These are phyloP conservation scores for Diaporthe sp. DNA, from an alignment of 2,329 filamentous ascomycete species.

Conservation along the genomic window DNA sequence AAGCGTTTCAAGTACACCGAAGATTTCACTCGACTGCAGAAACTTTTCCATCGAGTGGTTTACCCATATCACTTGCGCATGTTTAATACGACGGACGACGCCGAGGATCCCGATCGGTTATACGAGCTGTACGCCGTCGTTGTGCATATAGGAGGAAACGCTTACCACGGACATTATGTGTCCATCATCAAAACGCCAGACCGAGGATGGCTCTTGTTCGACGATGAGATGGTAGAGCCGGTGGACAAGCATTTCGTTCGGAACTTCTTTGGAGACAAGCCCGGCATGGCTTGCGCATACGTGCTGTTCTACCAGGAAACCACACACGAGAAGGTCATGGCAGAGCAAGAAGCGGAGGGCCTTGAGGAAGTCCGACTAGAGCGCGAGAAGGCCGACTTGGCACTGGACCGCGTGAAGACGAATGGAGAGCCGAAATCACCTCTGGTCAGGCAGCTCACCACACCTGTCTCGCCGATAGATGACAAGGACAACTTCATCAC, in stretches of 20 bases:
- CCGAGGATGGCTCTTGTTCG: slow-evolving; percentile 94
- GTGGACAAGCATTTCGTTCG: slow-evolving; percentile 96
- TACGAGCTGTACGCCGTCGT: slow-evolving; percentile 98
- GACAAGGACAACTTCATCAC: slow-evolving; percentile 68
- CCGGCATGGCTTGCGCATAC: slow-evolving; percentile 93
- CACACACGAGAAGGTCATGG: slow-evolving; percentile 74
- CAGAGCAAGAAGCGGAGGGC: slow-evolving; percentile 88
- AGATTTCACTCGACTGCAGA: slow-evolving; percentile 92
- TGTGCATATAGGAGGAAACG: slow-evolving; percentile 95
- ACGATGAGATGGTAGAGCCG: slow-evolving; percentile 98
- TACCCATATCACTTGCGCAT: slow-evolving; percentile 97
- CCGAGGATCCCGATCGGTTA: slow-evolving; percentile 90
- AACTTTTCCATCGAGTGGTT: slow-evolving; percentile 95
- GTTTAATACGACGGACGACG: slow-evolving; percentile 97
- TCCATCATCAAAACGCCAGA: slow-evolving; percentile 98
- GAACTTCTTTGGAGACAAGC: slow-evolving; percentile 96
- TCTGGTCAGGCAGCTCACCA: slow-evolving; percentile 64
- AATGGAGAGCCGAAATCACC: slow-evolving; percentile 56
- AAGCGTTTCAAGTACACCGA: slow-evolving; percentile 99
- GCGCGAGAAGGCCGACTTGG: slow-evolving; percentile 69
- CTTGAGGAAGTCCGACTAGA: slow-evolving; percentile 71
- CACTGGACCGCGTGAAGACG: slow-evolving; percentile 49
- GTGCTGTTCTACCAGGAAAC: slow-evolving; percentile 98
- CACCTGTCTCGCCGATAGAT: slow-evolving; percentile 58
- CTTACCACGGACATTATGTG: slow-evolving; percentile 98